phyloP scores from a whole-genome alignment of 345 rosid genomes.

The Acer campestre region DNA sequence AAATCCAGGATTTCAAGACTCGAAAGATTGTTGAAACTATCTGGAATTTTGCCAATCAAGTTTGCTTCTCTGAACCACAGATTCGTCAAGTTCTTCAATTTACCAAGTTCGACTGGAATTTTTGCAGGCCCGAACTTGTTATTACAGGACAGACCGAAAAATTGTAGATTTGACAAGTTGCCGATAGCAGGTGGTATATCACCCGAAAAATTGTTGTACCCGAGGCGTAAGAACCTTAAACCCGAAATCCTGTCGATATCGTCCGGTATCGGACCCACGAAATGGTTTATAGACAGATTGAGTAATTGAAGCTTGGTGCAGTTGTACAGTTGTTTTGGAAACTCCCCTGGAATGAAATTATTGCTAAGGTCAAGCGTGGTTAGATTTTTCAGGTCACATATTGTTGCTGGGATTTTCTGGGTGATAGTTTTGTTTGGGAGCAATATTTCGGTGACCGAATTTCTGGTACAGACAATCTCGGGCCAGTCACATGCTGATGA shows the following conservation, averaged over 20 bases:
- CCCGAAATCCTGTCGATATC: slow-evolving; percentile 51
- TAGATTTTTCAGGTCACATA: too few species aligned
- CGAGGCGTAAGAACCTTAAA: slow-evolving; percentile 50
- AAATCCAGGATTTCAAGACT: too few species aligned
- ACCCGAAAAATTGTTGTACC: slow-evolving; percentile 64
- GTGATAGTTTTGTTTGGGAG: slow-evolving; percentile 22
- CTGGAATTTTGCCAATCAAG: slow-evolving; percentile 65
- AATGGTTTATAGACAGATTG: slow-evolving; percentile 65
- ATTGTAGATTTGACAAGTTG: slow-evolving; percentile 57
- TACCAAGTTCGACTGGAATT: slow-evolving; percentile 65
- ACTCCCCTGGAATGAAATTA: slow-evolving; percentile 26
- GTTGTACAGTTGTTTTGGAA: slow-evolving; percentile 59
- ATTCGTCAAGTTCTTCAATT: slow-evolving; percentile 45
- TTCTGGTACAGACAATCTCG: slow-evolving; percentile 44
- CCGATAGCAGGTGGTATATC: slow-evolving; percentile 60
- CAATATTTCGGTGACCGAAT: slow-evolving; percentile 46
- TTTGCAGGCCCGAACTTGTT: slow-evolving; percentile 44
- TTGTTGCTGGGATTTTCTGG: too few species aligned
- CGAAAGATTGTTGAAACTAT: slow-evolving; percentile 39
- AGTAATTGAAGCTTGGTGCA: slow-evolving; percentile 58
- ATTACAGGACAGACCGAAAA: slow-evolving; percentile 45
- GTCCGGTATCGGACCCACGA: slow-evolving; percentile 63
- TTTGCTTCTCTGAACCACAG: slow-evolving; percentile 54
- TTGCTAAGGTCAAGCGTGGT: too few species aligned
- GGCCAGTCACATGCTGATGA: slow-evolving; percentile 71